Percentiles rank a stretch among this genome's conserved stretches.
Evolutionary conservation across 2,329 filamentous ascomycete genomes (phyloP).

Genomic region (Pleoardoris graminearum): DNA sequence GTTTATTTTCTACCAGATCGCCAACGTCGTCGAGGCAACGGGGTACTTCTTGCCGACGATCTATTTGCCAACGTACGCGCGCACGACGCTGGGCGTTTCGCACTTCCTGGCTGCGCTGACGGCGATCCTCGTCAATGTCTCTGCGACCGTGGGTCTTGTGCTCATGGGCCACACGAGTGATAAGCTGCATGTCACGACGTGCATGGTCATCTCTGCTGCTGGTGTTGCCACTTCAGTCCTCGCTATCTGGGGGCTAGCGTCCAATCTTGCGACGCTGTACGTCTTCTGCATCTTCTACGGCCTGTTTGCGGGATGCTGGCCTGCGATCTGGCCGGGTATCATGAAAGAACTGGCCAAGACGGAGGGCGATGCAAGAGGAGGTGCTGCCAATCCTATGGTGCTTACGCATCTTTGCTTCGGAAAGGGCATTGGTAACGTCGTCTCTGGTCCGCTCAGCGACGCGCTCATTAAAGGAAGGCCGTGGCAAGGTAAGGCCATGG

Average conservation of each 20-base stretch:
- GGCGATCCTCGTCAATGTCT: slow-evolving; percentile 36
- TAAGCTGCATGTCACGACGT: slow-evolving; percentile 34
- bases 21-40: slow-evolving; percentile 32
- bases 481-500: slow-evolving; percentile 34
- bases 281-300: slow-evolving; percentile 46
- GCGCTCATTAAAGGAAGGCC: slow-evolving; percentile 36
- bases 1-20: slow-evolving; percentile 33
- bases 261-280: slow-evolving; percentile 39
- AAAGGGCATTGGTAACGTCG: slow-evolving; percentile 52
- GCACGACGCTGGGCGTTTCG: slow-evolving; percentile 26
- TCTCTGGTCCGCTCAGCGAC: slow-evolving; percentile 51
- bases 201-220: slow-evolving; percentile 42
- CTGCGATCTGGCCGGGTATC: slow-evolving; percentile 45
- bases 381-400: slow-evolving; percentile 45
- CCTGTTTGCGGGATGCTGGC: slow-evolving; percentile 38
- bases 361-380: slow-evolving; percentile 20
- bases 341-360: slow-evolving; percentile 39
- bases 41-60: slow-evolving; percentile 44
- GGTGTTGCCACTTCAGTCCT: slow-evolving; percentile 1
- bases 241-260: slow-evolving; percentile 46
- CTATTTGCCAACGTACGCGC: slow-evolving; percentile 41
- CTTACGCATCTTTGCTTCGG: slow-evolving; percentile 50
- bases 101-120: slow-evolving; percentile 29
- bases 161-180: slow-evolving; percentile 38
- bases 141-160: slow-evolving; percentile 33